Evolutionary conservation across 768 basidiomycete species (phyloP), one percentile per base, ranked within the genome.

Genomic region (Boletales sp.): DNA sequence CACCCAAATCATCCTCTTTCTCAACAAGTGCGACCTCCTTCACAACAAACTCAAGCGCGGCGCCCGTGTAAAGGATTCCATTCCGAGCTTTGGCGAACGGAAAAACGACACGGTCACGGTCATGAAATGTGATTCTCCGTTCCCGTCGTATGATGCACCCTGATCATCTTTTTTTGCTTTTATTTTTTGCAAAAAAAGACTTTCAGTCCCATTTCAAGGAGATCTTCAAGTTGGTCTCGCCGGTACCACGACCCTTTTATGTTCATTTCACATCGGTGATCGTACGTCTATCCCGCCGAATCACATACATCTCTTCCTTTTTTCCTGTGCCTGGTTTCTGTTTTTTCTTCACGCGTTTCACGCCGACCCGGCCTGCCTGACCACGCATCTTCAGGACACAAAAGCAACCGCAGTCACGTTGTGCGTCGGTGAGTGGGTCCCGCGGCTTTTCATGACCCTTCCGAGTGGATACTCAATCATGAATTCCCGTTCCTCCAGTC

Each of bases 141-240:
- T 43, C 19, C 47, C 21, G 19, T 45, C 5, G 39, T 56, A 24
- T 48, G 29, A 30, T 36, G 19, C 21, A 18, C 4, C 21, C 21
- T 21, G 21, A 21, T 21, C 21, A 2, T 21, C 4, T 21, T 21
- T 21, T 21, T 2, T 21, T 21, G 2, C 4, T 21, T 21, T 21
- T 2, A 21, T 21, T 21, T 4, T 21, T 21, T 4, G n/a, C n/a
- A n/a, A n/a, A n/a, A n/a, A n/a, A n/a, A 90, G 88, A 90, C 65
- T 88, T 91, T 67, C 82, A 84, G 56, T 80, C 84, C 50, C 86
- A 89, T 61, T 90, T 91, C 67, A 86, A 80, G 61, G 87, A 90
- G 46, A 85, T 88, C 34, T 75, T 77, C 40, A 81, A 77, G 54
- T 73, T 75, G 39, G 69, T 76, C 54, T 87, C 87, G 1, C 83